Base-by-base conservation (phyloP, 2,329 filamentous ascomycete species). In the Pyricularia sp. region DNA sequence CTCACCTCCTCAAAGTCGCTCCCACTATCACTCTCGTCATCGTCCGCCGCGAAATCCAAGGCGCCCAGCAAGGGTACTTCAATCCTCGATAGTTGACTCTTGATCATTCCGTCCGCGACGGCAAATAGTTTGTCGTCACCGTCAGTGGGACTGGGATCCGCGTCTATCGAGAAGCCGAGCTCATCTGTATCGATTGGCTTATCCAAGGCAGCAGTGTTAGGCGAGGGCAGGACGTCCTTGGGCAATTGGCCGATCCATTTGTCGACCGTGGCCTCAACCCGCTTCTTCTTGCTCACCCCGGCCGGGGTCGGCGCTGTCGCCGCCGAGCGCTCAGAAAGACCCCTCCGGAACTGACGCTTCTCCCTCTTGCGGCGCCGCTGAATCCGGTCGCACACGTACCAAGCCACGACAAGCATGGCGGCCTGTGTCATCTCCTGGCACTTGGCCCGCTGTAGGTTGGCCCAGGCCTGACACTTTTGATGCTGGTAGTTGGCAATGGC, bases 361-460 rank as follows among this genome's bases (percentile, higher is more conserved):
- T 77, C 73, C 63, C 75, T 72, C 68, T 73, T 73, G 59, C 78
- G 74, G 31, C 78, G 73, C 35, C 78, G 75, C 66, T 75, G 73
- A 68, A 81, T 78, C 35, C 78, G 77, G 68, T 81, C 79, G 59
- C 79, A 76, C 59, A 80, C 76, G 68, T 81, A 80, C 79, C 79
- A 81, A 13, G 79, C 79, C 35, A 81, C 78, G 4, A 81, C 76
- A 26, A 81, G 70, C 76, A 80, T 80, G 65, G 79, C 77, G 0
- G 78, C 78, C 68, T 79, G 78, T 72, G 77, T 79, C 74, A 78
- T 78, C 67, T 80, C 78, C 70, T 79, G 78, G 68, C 77, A 79
- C 69, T 78, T 77, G 68, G 79, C 77, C 57, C 77, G 75, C 70
- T 81, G 78, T 70, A 76, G 72, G 67, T 72, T 76, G 65, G 78